Evolutionary conservation across 1,139 yeast genomes (phyloP), one percentile per base, ranked within the genome.

Genomic region (Kazachstania sp.): DNA sequence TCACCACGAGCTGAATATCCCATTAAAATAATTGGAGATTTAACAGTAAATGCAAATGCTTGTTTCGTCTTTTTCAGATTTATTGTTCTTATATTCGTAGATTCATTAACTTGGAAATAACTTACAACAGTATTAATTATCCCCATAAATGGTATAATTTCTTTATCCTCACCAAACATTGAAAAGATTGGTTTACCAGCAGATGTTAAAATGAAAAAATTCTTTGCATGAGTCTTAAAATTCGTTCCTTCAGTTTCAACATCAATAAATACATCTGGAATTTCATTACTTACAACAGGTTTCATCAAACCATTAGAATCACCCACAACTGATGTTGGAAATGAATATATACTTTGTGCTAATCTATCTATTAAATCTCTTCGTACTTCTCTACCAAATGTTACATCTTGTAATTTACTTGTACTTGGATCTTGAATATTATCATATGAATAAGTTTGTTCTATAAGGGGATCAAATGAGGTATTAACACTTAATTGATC

Each of bases 131-230:
- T 72, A 50, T 72, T 73, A 2, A 73, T 59, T 12, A 71, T 60
- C 1, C 92, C 94, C 71, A 86, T 79, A 59, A 85, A 84, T 1
- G 92, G 86, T 43, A 85, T 70, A 1, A 84, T 71, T 26, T 81
- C 67, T 44, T 79, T 82, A 51, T 87, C 95, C 0, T 79, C 69
- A 3, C 95, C 96, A 60, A 82, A 75, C 72, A 84, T 72, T 1
- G 95, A 78, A 64, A 83, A 92, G 7, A 92, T 85, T 1, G 96
- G 97, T 63, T 92, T 92, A 0, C 98, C 98, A 0, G 97, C 95
- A 2, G 82, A 70, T 0, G 96, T 87, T n/a, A 92, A 71, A 6
- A 92, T 79, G 54, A 88, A 80, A 57, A 85, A 87, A 43, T 61
- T 61, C 43, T 63, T 63, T 26, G 56, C 56, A 42, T 45, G 28